A percentile compares a stretch with the other conserved stretches of the same genome.
These are phyloP conservation scores for Mortierella sp. DNA, from an alignment of 371 early-diverging fungal genomes.

Conservation along the genomic window DNA sequence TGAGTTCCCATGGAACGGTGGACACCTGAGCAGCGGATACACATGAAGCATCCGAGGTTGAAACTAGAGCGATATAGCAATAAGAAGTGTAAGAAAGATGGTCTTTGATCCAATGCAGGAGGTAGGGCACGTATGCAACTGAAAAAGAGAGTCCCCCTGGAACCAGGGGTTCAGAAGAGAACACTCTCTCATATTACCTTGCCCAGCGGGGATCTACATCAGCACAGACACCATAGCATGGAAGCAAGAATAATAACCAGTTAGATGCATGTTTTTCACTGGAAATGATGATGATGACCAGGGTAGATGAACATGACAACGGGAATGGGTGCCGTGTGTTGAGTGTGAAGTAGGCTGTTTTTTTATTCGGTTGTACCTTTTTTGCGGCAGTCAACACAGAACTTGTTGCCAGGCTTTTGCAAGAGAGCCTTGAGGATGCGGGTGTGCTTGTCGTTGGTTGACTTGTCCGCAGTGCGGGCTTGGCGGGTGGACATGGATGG, in stretches of 20 bases:
- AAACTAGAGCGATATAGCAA: constrained; percentile 62
- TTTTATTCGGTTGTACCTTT: constrained; percentile 67
- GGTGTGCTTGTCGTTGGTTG: constrained; percentile 78
- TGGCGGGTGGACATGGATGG: constrained; percentile 78
- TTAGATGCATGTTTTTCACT: neutral
- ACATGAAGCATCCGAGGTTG: constrained; percentile 89
- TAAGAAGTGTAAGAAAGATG: neutral
- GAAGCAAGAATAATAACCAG: neutral
- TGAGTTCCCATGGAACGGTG: constrained; percentile 91
- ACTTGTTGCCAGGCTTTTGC: constrained; percentile 77
- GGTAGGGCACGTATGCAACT: neutral
- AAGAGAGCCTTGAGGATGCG: constrained; percentile 80
- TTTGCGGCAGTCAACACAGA: constrained; percentile 87
- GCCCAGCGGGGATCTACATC: constrained; percentile 90
- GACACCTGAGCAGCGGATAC: constrained; percentile 89
- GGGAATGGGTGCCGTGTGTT: no score
- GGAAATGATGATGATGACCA: neutral
- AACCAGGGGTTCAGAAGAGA: neutral
- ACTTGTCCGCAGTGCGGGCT: constrained; percentile 81
- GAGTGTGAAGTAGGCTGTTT: neutral
- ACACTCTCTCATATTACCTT: constrained; percentile 18
- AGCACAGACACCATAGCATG: neutral
- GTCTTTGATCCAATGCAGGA: neutral
- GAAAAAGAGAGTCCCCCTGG: neutral
- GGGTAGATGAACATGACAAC: neutral